Evolutionary conservation across 306 rosid genomes (phyloP).

Genomic region (Alnus rubra): DNA sequence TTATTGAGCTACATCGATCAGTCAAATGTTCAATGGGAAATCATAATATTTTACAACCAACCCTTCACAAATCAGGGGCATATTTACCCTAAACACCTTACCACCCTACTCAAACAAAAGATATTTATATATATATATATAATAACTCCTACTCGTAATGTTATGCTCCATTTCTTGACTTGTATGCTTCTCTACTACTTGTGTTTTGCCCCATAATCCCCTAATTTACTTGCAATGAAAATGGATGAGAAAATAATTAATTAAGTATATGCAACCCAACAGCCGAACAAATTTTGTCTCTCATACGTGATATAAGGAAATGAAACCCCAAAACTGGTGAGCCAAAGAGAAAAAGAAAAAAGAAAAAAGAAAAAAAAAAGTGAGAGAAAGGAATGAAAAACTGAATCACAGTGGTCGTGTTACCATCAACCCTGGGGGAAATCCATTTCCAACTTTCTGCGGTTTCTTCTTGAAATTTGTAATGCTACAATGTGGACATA

Average conservation of each 20-base stretch:
- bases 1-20: slow-evolving; percentile 30
- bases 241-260: slow-evolving; percentile 11
- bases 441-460: slow-evolving; percentile 68
- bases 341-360: background rate
- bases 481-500: slow-evolving; percentile 95
- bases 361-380: too few species aligned
- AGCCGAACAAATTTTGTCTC: slow-evolving; percentile 24
- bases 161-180: slow-evolving; percentile 15
- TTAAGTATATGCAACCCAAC: slow-evolving; percentile 15
- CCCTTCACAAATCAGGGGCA: slow-evolving; percentile 26
- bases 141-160: slow-evolving; percentile 28
- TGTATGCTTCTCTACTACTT: slow-evolving; percentile 28
- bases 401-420: slow-evolving; percentile 63
- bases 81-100: background rate
- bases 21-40: slow-evolving; percentile 26
- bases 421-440: slow-evolving; percentile 62
- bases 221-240: slow-evolving; percentile 13
- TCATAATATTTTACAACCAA: slow-evolving; percentile 38
- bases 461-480: slow-evolving; percentile 94
- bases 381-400: slow-evolving; percentile 23
- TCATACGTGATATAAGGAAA: slow-evolving; percentile 15
- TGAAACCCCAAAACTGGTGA: slow-evolving; percentile 26
- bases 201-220: slow-evolving; percentile 15
- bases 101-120: background rate
- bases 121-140: background rate